These are phyloP conservation scores for Psilocybe cubensis DNA, from an alignment of 768 basidiomycete genomes.

Conservation along the genomic window DNA sequence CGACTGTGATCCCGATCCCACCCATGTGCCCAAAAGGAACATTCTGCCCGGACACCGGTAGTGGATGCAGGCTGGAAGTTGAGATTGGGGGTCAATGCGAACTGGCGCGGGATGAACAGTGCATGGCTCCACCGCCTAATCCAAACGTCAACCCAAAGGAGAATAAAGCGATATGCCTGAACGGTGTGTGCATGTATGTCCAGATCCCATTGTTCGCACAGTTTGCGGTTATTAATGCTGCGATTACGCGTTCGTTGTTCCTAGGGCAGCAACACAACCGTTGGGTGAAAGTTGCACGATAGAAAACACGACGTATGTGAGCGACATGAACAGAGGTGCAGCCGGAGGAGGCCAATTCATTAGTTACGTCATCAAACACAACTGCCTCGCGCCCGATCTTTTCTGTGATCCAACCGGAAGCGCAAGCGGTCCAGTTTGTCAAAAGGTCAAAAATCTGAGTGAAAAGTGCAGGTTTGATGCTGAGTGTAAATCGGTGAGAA, in stretches of 20 bases:
- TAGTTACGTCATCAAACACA: conserved; percentile 58
- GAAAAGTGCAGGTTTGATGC: conserved; percentile 51
- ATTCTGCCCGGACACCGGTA: conserved; percentile 75
- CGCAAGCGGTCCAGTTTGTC: conserved; percentile 38
- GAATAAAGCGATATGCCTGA: conserved; percentile 64
- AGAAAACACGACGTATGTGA: conserved; percentile 35
- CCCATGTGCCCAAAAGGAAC: conserved; percentile 52
- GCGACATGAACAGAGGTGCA: conserved; percentile 44
- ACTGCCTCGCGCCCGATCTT: conserved; percentile 55
- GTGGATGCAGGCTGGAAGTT: conserved; percentile 49
- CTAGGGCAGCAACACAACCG: conserved; percentile 59
- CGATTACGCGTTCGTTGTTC: background rate
- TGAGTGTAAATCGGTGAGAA: conserved; percentile 51
- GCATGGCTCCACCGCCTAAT: conserved; percentile 39
- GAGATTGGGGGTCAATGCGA: conserved; percentile 54
- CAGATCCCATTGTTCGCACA: background rate
- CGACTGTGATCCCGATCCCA: conserved; percentile 41
- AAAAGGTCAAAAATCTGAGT: conserved; percentile 45
- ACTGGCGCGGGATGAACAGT: conserved; percentile 65
- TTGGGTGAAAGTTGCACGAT: conserved; percentile 52
- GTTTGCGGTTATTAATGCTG: background rate
- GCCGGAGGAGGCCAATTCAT: conserved; percentile 41
- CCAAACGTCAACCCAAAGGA: conserved; percentile 45
- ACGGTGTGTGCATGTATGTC: conserved; percentile 59
- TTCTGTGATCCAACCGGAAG: conserved; percentile 52